phyloP scores from a whole-genome alignment of 164 flowering plant genomes.

The Nymphaea thermarum region DNA sequence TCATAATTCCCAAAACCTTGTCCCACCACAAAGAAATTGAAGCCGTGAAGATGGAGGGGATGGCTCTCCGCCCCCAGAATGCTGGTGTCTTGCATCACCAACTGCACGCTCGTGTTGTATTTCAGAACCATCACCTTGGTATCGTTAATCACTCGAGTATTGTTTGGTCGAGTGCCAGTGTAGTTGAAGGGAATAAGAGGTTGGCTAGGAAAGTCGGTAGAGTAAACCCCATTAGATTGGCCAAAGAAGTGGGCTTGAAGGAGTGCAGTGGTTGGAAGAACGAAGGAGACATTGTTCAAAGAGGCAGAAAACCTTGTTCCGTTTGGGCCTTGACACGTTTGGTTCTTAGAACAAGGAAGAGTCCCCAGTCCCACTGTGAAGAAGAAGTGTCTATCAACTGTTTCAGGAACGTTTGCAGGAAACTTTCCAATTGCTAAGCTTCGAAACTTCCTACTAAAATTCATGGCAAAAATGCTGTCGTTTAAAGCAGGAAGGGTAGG shows the following conservation, averaged over 20 bases:
- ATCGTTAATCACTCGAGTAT: constrained; percentile 27
- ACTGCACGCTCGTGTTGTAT: constrained; percentile 36
- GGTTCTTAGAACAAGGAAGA: constrained; percentile 20
- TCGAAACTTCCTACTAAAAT: constrained; percentile 9
- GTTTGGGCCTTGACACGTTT: constrained; percentile 48
- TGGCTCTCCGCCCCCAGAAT: constrained; percentile 43
- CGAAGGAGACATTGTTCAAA: constrained; percentile 38
- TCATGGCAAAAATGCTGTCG: constrained; percentile 14
- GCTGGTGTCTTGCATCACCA: constrained; percentile 49
- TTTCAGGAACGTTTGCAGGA: constrained; percentile 21
- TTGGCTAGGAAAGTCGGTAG: constrained; percentile 34
- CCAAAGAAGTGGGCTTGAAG: constrained; percentile 33
- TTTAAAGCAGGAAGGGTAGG: constrained; percentile 17
- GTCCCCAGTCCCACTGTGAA: constrained; percentile 25
- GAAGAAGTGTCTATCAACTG: constrained; percentile 14
- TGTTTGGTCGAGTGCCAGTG: constrained; percentile 38
- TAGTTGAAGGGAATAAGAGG: constrained; percentile 28
- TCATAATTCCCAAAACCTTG: constrained; percentile 43
- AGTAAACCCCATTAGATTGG: constrained; percentile 35
- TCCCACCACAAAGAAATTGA: constrained; percentile 42
- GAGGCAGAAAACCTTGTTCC: constrained; percentile 29
- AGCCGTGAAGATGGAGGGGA: constrained; percentile 55
- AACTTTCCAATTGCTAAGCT: constrained; percentile 16
- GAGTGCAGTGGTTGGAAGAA: constrained; percentile 23
- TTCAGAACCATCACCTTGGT: constrained; percentile 30